phyloP scores from a whole-genome alignment of 1,284 basidiomycete genomes.

The Malassezia globosa region DNA sequence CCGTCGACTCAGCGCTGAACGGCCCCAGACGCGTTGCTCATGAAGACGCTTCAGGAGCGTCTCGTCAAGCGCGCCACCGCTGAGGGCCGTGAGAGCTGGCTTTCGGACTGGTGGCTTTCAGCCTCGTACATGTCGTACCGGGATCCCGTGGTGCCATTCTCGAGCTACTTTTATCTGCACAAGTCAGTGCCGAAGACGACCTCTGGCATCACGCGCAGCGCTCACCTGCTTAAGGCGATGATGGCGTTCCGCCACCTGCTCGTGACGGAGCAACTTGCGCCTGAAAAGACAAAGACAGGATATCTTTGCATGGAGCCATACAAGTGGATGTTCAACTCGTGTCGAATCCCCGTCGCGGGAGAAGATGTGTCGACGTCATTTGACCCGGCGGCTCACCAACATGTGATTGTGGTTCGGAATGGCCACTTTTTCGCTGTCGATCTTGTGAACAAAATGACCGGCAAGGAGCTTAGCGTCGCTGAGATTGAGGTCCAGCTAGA shows the following conservation, averaged over 20 bases:
- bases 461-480: constrained; percentile 59
- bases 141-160: constrained; percentile 82
- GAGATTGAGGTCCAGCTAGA: constrained; percentile 74
- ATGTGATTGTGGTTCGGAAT: constrained; percentile 80
- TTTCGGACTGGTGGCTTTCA: constrained; percentile 97
- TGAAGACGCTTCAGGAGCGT: constrained; percentile 66
- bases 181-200: constrained; percentile 52
- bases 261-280: constrained; percentile 60
- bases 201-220: constrained; percentile 32
- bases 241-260: constrained; percentile 39
- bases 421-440: constrained; percentile 75
- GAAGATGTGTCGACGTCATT: constrained; percentile 76
- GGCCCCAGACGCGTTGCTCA: constrained; percentile 64
- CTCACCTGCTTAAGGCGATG: constrained; percentile 41
- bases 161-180: constrained; percentile 92
- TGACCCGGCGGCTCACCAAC: constrained; percentile 64
- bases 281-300: constrained; percentile 69
- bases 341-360: constrained; percentile 70
- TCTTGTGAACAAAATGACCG: constrained; percentile 51
- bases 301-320: constrained; percentile 92
- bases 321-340: constrained; percentile 93
- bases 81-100: constrained; percentile 61
- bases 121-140: constrained; percentile 56
- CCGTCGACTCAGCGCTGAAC: constrained; percentile 52
- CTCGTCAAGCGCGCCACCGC: constrained; percentile 60